A percentile compares a stretch with the other conserved stretches of the same genome.
These are phyloP conservation scores for Lyophyllum shimeji DNA, from an alignment of 768 basidiomycete genomes.

Conservation along the genomic window DNA sequence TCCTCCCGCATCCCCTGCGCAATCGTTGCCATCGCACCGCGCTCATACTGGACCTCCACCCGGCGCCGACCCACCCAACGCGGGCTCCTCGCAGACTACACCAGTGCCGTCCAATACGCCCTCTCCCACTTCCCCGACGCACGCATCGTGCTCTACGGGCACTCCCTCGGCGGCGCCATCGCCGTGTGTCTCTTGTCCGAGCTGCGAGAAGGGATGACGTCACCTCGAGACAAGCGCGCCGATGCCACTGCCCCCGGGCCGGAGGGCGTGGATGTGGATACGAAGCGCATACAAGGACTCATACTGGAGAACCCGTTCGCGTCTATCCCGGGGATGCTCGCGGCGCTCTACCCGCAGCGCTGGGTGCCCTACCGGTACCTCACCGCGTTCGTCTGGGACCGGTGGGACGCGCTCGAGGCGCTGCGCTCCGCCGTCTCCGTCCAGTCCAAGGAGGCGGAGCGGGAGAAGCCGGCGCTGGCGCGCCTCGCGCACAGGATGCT, in stretches of 20 bases:
- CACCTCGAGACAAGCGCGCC: too few relatives aligned
- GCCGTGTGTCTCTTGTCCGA: constrained; percentile 38
- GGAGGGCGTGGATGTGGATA: neutral
- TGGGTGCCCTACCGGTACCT: constrained; percentile 53
- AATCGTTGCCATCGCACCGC: constrained; percentile 43
- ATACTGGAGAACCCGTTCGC: constrained; percentile 53
- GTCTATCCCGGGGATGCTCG: constrained; percentile 45
- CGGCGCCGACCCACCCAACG: constrained; percentile 34
- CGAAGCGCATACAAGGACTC: constrained; percentile 30
- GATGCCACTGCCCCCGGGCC: too few relatives aligned
- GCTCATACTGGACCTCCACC: constrained; percentile 51
- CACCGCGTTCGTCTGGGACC: constrained; percentile 40
- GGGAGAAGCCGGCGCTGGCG: constrained; percentile 4
- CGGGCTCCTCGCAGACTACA: constrained; percentile 42
- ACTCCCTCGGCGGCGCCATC: constrained; percentile 48
- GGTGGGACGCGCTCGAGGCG: constrained; percentile 43
- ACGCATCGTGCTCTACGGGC: constrained; percentile 40
- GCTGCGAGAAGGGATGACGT: neutral
- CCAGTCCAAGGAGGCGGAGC: neutral
- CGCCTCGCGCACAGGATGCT: constrained; percentile 23
- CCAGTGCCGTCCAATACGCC: constrained; percentile 28
- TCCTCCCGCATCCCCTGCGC: constrained; percentile 4
- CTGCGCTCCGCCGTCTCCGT: constrained; percentile 3
- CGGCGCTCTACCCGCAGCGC: constrained; percentile 42
- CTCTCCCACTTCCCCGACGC: constrained; percentile 30